Percentiles rank a stretch among this genome's conserved stretches.
Conservation (phyloP, 1,284 basidiomycete species). For the Trichosporon coremiiforme region DNA sequence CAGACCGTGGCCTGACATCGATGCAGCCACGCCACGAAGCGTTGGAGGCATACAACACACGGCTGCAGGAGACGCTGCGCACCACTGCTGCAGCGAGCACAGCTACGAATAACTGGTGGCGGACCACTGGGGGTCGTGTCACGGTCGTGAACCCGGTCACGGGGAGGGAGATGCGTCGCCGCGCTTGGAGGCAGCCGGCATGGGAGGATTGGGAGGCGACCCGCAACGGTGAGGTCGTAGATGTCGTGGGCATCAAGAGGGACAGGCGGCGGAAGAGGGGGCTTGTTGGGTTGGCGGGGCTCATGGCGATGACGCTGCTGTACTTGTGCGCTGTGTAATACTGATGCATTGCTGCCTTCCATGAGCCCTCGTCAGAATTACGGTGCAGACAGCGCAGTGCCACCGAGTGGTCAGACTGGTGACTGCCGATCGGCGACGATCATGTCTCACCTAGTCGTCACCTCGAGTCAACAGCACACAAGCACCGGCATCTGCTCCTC, state of each 20-base stretch:
- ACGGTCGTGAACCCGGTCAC: conserved; percentile 25
- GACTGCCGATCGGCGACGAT: background rate
- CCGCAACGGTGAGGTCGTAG: background rate
- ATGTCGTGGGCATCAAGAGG: background rate
- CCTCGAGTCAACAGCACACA: background rate
- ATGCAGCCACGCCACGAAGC: conserved; percentile 29
- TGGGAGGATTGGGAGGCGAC: background rate
- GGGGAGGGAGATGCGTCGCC: conserved; percentile 22
- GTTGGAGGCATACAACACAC: conserved; percentile 27
- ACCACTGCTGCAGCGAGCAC: background rate
- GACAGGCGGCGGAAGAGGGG: background rate
- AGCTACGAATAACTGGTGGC: conserved; percentile 24
- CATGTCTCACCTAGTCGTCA: background rate
- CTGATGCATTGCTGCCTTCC: too few relatives aligned
- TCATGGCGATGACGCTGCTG: background rate
- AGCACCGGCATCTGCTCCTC: too few relatives aligned
- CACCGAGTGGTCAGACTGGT: too few relatives aligned
- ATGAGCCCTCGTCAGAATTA: too few relatives aligned
- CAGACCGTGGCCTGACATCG: conserved; percentile 30
- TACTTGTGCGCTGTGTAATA: background rate
- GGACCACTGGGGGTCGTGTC: conserved; percentile 18
- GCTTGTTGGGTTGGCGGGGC: background rate
- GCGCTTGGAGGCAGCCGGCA: background rate
- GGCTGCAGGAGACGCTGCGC: conserved; percentile 21
- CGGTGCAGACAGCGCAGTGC: too few relatives aligned